These are phyloP conservation scores for Botryotinia convoluta DNA, from an alignment of 2,329 filamentous ascomycete genomes.

Conservation along the genomic window DNA sequence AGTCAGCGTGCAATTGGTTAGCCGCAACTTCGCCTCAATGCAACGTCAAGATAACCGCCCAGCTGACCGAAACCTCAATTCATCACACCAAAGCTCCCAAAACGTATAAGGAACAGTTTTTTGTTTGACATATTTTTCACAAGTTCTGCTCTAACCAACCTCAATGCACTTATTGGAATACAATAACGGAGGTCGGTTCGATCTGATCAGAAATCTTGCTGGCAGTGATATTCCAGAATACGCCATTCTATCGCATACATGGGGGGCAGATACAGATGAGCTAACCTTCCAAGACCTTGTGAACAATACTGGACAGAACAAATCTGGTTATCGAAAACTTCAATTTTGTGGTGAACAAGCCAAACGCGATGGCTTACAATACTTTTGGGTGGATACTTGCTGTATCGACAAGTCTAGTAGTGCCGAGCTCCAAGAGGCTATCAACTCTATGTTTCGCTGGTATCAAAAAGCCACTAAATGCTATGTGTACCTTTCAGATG, in stretches of 20 bases:
- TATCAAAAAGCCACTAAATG: conserved; percentile 27
- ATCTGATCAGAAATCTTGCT: conserved; percentile 19
- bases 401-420: conserved; percentile 25
- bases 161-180: conserved; percentile 24
- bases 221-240: conserved; percentile 26
- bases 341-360: conserved; percentile 25
- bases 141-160: not conserved
- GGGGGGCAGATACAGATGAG: conserved; percentile 27
- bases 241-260: conserved; percentile 35
- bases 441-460: conserved; percentile 34
- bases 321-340: conserved; percentile 24
- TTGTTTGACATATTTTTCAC: too few species aligned
- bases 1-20: not conserved
- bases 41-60: not conserved
- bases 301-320: conserved; percentile 15
- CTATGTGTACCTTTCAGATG: conserved; percentile 29
- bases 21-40: not conserved
- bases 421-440: conserved; percentile 24
- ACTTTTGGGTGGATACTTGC: conserved; percentile 25
- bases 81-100: too few species aligned
- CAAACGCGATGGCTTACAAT: conserved; percentile 21
- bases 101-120: too few species aligned
- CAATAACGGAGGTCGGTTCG: conserved; percentile 21
- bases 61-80: not conserved
- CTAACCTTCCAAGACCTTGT: conserved; percentile 25